phyloP scores from a whole-genome alignment of 441 rosid species.

The Pelargonium citronellum region DNA sequence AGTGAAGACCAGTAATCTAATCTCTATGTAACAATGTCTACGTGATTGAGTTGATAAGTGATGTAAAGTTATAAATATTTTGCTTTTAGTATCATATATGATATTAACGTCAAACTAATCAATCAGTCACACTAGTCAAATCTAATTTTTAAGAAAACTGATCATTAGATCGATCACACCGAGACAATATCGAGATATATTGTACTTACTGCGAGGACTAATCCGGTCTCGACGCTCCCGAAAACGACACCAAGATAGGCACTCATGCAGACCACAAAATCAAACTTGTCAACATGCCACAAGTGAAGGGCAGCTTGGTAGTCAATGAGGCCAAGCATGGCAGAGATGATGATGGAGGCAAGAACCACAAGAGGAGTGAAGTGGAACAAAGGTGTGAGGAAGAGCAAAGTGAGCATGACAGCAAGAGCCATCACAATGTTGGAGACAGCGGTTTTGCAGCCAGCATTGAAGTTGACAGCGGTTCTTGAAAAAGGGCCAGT shows the following conservation, averaged over 20 bases:
- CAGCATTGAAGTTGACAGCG: constrained; percentile 93
- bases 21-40: too few relatives aligned
- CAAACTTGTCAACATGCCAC: constrained; percentile 80
- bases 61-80: too few relatives aligned
- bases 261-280: constrained; percentile 65
- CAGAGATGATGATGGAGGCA: constrained; percentile 72
- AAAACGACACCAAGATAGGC: constrained; percentile 81
- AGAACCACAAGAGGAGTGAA: constrained; percentile 88
- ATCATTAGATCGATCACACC: too few relatives aligned
- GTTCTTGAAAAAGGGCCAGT: constrained; percentile 96
- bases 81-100: too few relatives aligned
- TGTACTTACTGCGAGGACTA: constrained; percentile 52
- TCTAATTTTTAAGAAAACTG: too few relatives aligned
- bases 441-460: constrained; percentile 85
- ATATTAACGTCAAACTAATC: too few relatives aligned
- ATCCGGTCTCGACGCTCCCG: constrained; percentile 67
- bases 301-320: constrained; percentile 75
- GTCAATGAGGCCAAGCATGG: constrained; percentile 94
- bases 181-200: too few relatives aligned
- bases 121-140: too few relatives aligned
- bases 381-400: constrained; percentile 76
- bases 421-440: constrained; percentile 86
- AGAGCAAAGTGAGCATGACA: constrained; percentile 66
- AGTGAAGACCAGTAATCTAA: too few relatives aligned
- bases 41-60: too few relatives aligned